Percentiles rank a stretch among this genome's conserved stretches.
phyloP scores from a whole-genome alignment of 2,329 filamentous ascomycete species.

The Thielaviopsis cerberus region DNA sequence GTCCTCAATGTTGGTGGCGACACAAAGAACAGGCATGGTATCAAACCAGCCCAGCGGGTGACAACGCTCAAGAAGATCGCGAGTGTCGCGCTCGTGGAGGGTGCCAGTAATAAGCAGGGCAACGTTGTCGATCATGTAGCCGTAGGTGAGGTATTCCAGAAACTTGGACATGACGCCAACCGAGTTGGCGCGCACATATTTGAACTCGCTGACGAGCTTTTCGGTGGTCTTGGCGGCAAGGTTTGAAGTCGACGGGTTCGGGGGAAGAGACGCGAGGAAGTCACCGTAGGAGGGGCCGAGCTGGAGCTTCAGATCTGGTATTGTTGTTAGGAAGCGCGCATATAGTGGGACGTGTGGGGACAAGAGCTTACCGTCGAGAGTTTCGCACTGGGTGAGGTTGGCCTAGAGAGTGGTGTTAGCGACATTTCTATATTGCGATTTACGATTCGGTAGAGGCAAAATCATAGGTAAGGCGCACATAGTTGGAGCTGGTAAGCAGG shows the following conservation, averaged over 20 bases:
- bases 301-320: slow-evolving; percentile 83
- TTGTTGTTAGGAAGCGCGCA: background rate
- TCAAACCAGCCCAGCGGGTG: slow-evolving; percentile 98
- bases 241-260: slow-evolving; percentile 88
- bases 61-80: slow-evolving; percentile 85
- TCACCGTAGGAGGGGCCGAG: slow-evolving; percentile 93
- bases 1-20: slow-evolving; percentile 96
- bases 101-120: slow-evolving; percentile 95
- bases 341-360: background rate
- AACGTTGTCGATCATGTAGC: slow-evolving; percentile 99
- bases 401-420: slow-evolving; percentile 77
- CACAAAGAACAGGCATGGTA: slow-evolving; percentile 93
- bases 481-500: slow-evolving; percentile 76
- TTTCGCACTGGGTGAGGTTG: slow-evolving; percentile 96
- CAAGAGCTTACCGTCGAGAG: slow-evolving; percentile 58
- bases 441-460: slow-evolving; percentile 27
- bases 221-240: slow-evolving; percentile 92
- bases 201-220: slow-evolving; percentile 93
- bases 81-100: slow-evolving; percentile 88
- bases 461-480: slow-evolving; percentile 23
- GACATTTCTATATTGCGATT: slow-evolving; percentile 90
- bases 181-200: slow-evolving; percentile 86
- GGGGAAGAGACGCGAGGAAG: slow-evolving; percentile 80
- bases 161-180: slow-evolving; percentile 83
- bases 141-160: slow-evolving; percentile 95